Evolutionary conservation across 805 yeast genomes (phyloP).

Genomic region (Teunomyces cretensis): DNA sequence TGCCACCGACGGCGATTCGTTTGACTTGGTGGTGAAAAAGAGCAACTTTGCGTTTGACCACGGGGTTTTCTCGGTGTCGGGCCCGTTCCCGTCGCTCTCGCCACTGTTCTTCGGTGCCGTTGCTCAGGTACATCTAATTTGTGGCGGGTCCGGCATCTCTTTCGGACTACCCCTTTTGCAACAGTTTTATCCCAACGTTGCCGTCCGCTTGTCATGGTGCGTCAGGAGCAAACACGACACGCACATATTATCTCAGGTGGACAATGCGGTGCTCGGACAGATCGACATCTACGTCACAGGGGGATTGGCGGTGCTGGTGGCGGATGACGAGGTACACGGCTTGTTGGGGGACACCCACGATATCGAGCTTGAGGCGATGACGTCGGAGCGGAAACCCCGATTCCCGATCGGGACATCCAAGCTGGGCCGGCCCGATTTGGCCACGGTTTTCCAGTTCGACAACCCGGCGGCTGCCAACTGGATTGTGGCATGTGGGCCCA

Average conservation of each 20-base stretch:
- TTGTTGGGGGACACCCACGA: slow-evolving; percentile 19
- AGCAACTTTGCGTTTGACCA: slow-evolving; percentile 20
- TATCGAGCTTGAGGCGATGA: slow-evolving; percentile 15
- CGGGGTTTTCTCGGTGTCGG: slow-evolving; percentile 9
- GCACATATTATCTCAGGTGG: slow-evolving; percentile 43
- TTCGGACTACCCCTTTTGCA: slow-evolving; percentile 55
- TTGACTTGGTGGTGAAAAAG: slow-evolving; percentile 47
- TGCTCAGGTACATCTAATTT: slow-evolving; percentile 50
- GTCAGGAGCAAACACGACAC: slow-evolving; percentile 47
- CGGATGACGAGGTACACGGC: slow-evolving; percentile 18
- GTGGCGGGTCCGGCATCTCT: slow-evolving; percentile 77
- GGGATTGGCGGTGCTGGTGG: not conserved
- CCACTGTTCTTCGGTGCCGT: slow-evolving; percentile 47
- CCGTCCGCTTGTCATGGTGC: slow-evolving; percentile 55
- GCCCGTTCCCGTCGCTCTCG: slow-evolving; percentile 46
- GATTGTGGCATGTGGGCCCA: slow-evolving; percentile 62
- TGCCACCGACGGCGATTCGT: slow-evolving; percentile 26
- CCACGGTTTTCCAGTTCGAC: slow-evolving; percentile 26
- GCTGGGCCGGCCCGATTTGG: slow-evolving; percentile 47
- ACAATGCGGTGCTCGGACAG: not conserved
- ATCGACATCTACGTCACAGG: slow-evolving; percentile 10
- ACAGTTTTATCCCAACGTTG: slow-evolving; percentile 27
- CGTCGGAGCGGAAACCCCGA: not conserved
- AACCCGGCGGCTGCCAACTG: slow-evolving; percentile 41
- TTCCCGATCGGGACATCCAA: slow-evolving; percentile 11